A percentile compares a stretch with the other conserved stretches of the same genome.
phyloP scores from a whole-genome alignment of 2,329 filamentous ascomycete species.

The Cladosporium sp. region DNA sequence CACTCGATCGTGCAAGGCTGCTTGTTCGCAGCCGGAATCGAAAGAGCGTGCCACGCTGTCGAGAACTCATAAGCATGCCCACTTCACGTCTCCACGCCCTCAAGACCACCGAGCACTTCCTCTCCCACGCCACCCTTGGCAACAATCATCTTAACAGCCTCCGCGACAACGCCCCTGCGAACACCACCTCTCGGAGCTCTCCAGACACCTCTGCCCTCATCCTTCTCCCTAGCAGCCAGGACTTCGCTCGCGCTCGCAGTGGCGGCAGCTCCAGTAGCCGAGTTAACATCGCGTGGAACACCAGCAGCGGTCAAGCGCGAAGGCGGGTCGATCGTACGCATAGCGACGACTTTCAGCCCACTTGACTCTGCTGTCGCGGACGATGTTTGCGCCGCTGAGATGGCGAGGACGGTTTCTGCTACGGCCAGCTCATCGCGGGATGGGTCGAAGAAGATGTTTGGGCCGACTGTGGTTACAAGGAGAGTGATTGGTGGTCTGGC shows the following conservation, averaged over 20 bases:
- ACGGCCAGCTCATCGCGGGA: conserved; percentile 87
- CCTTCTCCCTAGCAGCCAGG: conserved; percentile 46
- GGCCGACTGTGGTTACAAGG: conserved; percentile 78
- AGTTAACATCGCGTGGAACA: conserved; percentile 44
- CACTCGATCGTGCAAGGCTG: not conserved
- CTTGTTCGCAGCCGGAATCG: too few species aligned
- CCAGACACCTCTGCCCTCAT: conserved; percentile 63
- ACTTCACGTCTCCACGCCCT: conserved; percentile 59
- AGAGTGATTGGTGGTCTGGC: conserved; percentile 79
- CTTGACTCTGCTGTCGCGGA: conserved; percentile 60
- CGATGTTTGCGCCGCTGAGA: conserved; percentile 63
- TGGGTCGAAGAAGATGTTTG: conserved; percentile 92
- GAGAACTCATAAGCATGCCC: not conserved
- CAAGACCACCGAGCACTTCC: conserved; percentile 78
- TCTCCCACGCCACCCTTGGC: conserved; percentile 76
- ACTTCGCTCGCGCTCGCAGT: conserved; percentile 36
- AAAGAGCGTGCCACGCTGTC: too few species aligned
- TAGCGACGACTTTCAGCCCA: conserved; percentile 34
- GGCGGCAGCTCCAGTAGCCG: conserved; percentile 39
- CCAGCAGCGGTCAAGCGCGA: conserved; percentile 46
- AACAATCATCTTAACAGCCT: conserved; percentile 72
- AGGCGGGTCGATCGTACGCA: conserved; percentile 48
- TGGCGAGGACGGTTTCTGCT: conserved; percentile 80
- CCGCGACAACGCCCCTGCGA: conserved; percentile 66
- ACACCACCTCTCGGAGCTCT: conserved; percentile 78